Percentiles rank a stretch among this genome's conserved stretches.
Conservation (phyloP, 23 red algal genomes). For the Gracilaria caudata region DNA sequence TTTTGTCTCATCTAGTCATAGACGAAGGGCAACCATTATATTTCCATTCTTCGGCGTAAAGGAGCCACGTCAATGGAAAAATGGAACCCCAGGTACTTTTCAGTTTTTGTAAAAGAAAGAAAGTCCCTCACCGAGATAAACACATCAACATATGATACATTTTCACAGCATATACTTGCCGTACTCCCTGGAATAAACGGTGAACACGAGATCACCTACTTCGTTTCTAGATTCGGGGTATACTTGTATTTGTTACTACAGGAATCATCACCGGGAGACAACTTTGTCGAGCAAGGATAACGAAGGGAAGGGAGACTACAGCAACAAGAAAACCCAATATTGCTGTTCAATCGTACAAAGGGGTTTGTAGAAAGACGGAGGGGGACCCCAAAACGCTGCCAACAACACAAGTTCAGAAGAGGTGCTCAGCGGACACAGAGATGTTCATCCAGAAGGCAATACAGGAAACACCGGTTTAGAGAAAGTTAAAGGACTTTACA, state of each 20-base stretch:
- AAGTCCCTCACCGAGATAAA: neutral
- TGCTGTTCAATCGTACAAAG: too few relatives aligned
- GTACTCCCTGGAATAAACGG: too few relatives aligned
- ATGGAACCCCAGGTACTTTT: neutral
- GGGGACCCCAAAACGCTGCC: too few relatives aligned
- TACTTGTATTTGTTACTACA: too few relatives aligned
- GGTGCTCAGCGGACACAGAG: neutral
- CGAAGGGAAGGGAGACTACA: too few relatives aligned
- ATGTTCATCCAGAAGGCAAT: neutral
- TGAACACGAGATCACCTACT: too few relatives aligned
- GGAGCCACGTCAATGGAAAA: neutral
- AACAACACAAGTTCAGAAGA: neutral
- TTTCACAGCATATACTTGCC: too few relatives aligned
- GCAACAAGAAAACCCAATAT: too few relatives aligned
- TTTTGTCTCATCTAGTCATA: constrained; percentile 12
- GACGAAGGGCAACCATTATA: neutral
- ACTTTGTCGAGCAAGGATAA: too few relatives aligned
- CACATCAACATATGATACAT: neutral
- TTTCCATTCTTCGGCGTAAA: neutral
- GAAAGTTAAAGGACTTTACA: neutral
- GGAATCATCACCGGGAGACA: too few relatives aligned
- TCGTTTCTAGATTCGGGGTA: too few relatives aligned
- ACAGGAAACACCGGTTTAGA: neutral
- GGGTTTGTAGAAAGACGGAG: too few relatives aligned
- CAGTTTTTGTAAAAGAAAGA: neutral